Evolutionary conservation across 345 rosid species (phyloP).

Genomic region (Gossypioides kirkii): DNA sequence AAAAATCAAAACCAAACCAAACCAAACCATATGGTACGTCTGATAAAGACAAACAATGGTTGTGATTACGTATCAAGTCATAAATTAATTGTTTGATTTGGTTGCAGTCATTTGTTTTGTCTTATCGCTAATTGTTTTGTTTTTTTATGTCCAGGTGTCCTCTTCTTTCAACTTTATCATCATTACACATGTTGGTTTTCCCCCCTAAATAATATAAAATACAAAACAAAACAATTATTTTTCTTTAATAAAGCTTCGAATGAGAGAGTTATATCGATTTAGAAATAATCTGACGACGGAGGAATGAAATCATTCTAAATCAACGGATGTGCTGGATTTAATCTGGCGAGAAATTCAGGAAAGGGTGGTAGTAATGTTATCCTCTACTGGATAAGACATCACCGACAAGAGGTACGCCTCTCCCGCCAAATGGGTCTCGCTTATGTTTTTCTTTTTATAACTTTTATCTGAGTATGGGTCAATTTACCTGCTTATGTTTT

Average conservation of each 20-base stretch:
- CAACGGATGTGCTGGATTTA: slow-evolving; percentile 16
- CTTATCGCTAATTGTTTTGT: no score
- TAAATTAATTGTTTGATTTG: no score
- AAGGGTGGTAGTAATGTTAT: slow-evolving; percentile 3
- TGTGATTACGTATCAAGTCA: neutral
- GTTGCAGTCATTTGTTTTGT: no score
- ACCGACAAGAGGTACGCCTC: slow-evolving; percentile 36
- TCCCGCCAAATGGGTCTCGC: slow-evolving; percentile 19
- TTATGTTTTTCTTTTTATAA: slow-evolving; percentile 7
- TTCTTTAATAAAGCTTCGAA: neutral
- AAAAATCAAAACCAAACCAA: no score
- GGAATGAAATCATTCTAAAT: neutral
- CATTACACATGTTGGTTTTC: slow-evolving; percentile 24
- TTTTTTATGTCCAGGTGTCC: slow-evolving; percentile 17
- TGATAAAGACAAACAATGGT: neutral
- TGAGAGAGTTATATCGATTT: slow-evolving; percentile 13
- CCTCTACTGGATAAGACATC: slow-evolving; percentile 33
- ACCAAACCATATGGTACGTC: neutral
- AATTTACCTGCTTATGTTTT: no score
- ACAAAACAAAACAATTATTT: neutral
- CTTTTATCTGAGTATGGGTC: no score
- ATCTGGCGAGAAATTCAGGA: slow-evolving; percentile 44
- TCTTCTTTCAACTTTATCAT: slow-evolving; percentile 27
- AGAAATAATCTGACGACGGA: slow-evolving; percentile 8
- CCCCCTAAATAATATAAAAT: no score